phyloP scores from a whole-genome alignment of 352 stramenopile species.

The Thalassiosira mediterranea region DNA sequence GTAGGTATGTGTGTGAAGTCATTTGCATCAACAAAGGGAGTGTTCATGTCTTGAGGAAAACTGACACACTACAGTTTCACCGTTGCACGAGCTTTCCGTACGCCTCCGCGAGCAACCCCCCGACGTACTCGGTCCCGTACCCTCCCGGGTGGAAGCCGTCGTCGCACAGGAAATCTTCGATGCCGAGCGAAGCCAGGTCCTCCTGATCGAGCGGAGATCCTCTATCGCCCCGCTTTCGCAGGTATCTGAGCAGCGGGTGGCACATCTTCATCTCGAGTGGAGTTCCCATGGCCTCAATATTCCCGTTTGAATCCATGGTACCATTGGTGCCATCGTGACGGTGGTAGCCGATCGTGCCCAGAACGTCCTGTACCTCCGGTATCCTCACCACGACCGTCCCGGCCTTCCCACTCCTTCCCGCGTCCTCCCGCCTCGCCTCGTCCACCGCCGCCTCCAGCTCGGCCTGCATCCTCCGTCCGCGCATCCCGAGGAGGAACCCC shows the following conservation, averaged over 20 bases:
- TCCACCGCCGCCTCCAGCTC: slow-evolving; percentile 16
- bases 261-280: slow-evolving; percentile 12
- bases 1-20: too few species aligned
- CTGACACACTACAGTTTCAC: not conserved
- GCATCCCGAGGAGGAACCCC: slow-evolving; percentile 10
- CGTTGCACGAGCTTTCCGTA: slow-evolving; percentile 18
- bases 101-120: slow-evolving; percentile 20
- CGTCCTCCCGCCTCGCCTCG: not conserved
- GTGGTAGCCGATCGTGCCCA: slow-evolving; percentile 16
- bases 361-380: slow-evolving; percentile 17
- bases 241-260: slow-evolving; percentile 31
- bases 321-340: not conserved
- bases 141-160: slow-evolving; percentile 34
- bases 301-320: too few species aligned
- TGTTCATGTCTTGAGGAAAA: too few species aligned
- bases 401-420: not conserved
- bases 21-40: too few species aligned
- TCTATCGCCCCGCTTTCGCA: too few species aligned
- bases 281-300: not conserved
- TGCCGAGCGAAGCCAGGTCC: slow-evolving; percentile 8
- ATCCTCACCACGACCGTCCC: slow-evolving; percentile 10
- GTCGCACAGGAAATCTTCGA: slow-evolving; percentile 26
- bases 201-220: not conserved
- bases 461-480: slow-evolving; percentile 14
- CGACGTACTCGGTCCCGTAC: slow-evolving; percentile 21